Evolutionary conservation across 1,284 basidiomycete genomes (phyloP).

Genomic region (Cerrena zonata): DNA sequence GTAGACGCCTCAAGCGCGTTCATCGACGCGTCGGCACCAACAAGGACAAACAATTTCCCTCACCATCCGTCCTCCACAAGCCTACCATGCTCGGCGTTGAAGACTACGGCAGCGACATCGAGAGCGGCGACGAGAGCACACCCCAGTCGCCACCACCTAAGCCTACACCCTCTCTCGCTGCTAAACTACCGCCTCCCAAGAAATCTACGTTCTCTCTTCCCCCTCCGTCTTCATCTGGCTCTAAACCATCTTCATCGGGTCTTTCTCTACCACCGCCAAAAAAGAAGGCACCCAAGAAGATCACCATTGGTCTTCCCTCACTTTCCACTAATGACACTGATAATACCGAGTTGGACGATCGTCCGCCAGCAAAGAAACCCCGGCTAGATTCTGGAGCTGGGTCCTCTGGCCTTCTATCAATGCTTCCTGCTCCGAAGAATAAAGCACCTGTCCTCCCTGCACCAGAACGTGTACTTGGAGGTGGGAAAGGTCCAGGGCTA

Average conservation of each 20-base stretch:
- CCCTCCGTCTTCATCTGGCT: constrained; percentile 26
- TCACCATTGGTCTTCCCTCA: constrained; percentile 61
- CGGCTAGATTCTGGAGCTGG: constrained; percentile 46
- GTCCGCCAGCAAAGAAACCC: constrained; percentile 55
- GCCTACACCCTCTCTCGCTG: constrained; percentile 13
- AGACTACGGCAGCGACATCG: constrained; percentile 66
- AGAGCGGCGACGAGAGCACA: constrained; percentile 41
- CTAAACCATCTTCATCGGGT: constrained; percentile 23
- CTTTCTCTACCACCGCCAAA: constrained; percentile 33
- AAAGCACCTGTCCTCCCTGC: constrained; percentile 38
- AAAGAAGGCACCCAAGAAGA: constrained; percentile 54
- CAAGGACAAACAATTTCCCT: constrained; percentile 15
- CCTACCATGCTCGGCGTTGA: constrained; percentile 63
- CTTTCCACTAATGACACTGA: constrained; percentile 38
- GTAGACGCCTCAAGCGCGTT: background rate
- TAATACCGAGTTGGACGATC: constrained; percentile 36
- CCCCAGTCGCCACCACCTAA: constrained; percentile 8
- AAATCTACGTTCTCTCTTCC: constrained; percentile 36
- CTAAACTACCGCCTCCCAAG: constrained; percentile 23
- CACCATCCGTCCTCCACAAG: constrained; percentile 6
- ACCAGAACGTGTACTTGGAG: constrained; percentile 57
- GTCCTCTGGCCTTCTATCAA: constrained; percentile 58
- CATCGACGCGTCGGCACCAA: constrained; percentile 13
- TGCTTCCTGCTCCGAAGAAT: constrained; percentile 72
- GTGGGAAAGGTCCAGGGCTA: constrained; percentile 53